These are phyloP conservation scores for Russula olivacea DNA, from an alignment of 768 basidiomycete genomes.

Conservation along the genomic window DNA sequence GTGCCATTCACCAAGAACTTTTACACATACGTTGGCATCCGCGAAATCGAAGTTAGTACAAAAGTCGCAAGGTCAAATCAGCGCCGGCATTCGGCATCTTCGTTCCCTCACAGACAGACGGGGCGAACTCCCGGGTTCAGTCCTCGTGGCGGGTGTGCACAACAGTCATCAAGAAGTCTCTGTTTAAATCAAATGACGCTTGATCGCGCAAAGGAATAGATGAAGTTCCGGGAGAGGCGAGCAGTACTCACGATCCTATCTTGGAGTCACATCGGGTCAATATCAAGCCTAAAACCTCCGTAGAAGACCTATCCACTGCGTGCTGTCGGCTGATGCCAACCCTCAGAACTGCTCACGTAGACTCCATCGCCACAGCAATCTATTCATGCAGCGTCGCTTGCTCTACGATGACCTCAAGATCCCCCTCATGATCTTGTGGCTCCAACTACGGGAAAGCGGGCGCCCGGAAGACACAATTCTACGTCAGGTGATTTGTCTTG, in stretches of 20 bases:
- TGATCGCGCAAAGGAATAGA: background rate
- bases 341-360: background rate
- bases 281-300: constrained; percentile 7
- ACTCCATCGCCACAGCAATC: background rate
- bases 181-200: background rate
- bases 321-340: background rate
- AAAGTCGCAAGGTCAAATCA: background rate
- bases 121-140: constrained; percentile 11
- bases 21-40: constrained; percentile 39
- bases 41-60: no score
- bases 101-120: constrained; percentile 13
- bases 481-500: background rate
- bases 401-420: background rate
- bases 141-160: constrained; percentile 10
- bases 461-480: background rate
- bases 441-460: background rate
- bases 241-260: background rate
- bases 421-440: background rate
- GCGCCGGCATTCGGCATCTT: background rate
- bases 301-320: background rate
- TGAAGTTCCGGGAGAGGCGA: background rate
- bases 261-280: background rate
- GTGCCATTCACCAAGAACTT: constrained; percentile 54
- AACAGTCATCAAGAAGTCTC: background rate
- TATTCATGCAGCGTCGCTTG: no score